These are phyloP conservation scores for Pittosporum tobira DNA, from an alignment of 129 eudicot genomes.

Conservation along the genomic window DNA sequence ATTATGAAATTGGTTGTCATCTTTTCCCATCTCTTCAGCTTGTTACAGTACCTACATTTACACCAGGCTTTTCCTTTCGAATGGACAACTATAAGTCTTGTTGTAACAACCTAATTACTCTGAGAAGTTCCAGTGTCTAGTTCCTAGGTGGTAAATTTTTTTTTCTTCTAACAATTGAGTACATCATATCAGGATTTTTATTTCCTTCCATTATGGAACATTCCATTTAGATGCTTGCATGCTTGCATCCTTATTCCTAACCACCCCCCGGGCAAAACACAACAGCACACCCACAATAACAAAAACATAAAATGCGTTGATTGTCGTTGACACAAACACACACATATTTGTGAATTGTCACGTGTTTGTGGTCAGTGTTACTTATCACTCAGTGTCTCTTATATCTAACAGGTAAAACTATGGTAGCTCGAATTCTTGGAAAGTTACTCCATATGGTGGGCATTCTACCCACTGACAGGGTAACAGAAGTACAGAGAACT, in stretches of 20 bases:
- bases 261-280: too few species aligned
- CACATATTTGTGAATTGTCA: too few species aligned
- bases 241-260: neutral
- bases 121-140: too few species aligned
- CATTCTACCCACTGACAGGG: conserved; percentile 70
- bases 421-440: conserved; percentile 90
- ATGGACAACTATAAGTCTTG: neutral
- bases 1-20: neutral
- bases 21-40: neutral
- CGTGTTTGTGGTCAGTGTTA: neutral
- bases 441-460: conserved; percentile 74
- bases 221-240: too few species aligned
- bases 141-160: too few species aligned
- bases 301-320: too few species aligned
- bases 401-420: conserved; percentile 67
- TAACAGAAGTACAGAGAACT: conserved; percentile 87
- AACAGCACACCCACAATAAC: too few species aligned
- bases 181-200: too few species aligned
- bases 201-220: neutral
- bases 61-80: neutral
- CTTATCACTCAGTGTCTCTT: neutral
- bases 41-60: neutral
- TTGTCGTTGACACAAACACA: too few species aligned
- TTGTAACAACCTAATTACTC: neutral
- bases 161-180: too few species aligned